Conservation (phyloP, 306 rosid species). For the Castanospermum australe region DNA sequence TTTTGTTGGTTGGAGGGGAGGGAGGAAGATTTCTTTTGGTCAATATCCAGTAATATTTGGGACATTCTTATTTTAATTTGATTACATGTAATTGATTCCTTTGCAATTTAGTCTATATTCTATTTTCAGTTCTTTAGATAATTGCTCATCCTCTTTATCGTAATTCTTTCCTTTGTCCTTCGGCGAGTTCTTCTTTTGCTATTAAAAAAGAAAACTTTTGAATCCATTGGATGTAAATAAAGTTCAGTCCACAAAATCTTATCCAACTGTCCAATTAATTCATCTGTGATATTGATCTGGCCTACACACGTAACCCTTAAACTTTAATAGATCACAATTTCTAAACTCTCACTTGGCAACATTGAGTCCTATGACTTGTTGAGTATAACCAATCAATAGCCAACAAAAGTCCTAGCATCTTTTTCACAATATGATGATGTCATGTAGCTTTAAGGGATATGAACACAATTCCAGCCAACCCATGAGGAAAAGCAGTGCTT, state of each 20-base stretch:
- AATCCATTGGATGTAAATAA: neutral
- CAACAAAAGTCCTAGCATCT: neutral
- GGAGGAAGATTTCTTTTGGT: neutral
- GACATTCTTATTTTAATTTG: neutral
- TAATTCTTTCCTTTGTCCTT: neutral
- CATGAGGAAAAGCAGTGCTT: neutral
- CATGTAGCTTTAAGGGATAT: neutral
- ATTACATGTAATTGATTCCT: neutral
- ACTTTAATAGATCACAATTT: neutral
- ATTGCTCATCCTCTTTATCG: slow-evolving; percentile 1
- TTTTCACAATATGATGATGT: neutral
- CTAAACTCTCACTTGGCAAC: neutral
- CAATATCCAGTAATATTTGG: neutral
- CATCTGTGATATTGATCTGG: neutral
- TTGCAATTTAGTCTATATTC: neutral
- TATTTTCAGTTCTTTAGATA: neutral
- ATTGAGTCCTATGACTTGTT: neutral
- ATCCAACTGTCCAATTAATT: too few species aligned
- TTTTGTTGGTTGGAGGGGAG: too few species aligned
- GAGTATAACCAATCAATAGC: neutral
- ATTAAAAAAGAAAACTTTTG: neutral
- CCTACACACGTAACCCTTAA: neutral
- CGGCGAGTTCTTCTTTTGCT: neutral
- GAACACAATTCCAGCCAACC: neutral
- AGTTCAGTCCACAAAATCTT: neutral